Base-by-base conservation (phyloP, 2,329 filamentous ascomycete species). In the Fusarium piperis region DNA sequence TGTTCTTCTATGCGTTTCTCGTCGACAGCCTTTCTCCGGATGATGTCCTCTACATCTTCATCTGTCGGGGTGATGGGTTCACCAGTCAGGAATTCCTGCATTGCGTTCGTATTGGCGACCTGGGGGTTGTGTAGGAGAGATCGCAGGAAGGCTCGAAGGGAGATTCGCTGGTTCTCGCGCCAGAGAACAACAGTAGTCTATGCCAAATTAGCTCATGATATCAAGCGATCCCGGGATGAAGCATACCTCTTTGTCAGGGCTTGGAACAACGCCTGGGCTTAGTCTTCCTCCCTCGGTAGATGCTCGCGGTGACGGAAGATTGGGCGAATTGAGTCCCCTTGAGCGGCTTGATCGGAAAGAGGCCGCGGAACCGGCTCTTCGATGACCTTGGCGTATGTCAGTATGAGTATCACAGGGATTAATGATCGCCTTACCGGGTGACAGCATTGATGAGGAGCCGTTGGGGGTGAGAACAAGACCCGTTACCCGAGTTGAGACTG, bases 1-100 rank as follows among this genome's bases (percentile, higher is more conserved):
- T 99, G 96, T 81, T 99, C 96, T 77, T 97, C 93, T 59, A 98
- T 89, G 48, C 96, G 91, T 81, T 93, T 93, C 79, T 93, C 91
- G 76, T 99, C 96, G 81, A 97, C 91, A 13, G 89, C 87, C 80
- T 95, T 97, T 59, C 96, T 89, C 65, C 88, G 88, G 69, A 91
- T 81, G 33, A 98, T 94, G 78, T 99, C 96, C 3, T 92, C 88
- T 30, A 92, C 84, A 78, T 99, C 96, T 65, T 96, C 94, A 74
- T 95, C 93, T 23, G 90, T 94, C 11, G 94, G 85, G 1, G 87
- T 90, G 28, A 97, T 89, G 0, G 92, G 91, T n/a, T 93, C 85
- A 2, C 85, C 84, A 1, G 91, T 93, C 33, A 99, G 82, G 75
- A 99, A 99, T 2, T 97, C 93, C 60, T 91, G 84, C 83, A 99